phyloP scores from a whole-genome alignment of 306 rosid species.

The Inga leiocalycina region DNA sequence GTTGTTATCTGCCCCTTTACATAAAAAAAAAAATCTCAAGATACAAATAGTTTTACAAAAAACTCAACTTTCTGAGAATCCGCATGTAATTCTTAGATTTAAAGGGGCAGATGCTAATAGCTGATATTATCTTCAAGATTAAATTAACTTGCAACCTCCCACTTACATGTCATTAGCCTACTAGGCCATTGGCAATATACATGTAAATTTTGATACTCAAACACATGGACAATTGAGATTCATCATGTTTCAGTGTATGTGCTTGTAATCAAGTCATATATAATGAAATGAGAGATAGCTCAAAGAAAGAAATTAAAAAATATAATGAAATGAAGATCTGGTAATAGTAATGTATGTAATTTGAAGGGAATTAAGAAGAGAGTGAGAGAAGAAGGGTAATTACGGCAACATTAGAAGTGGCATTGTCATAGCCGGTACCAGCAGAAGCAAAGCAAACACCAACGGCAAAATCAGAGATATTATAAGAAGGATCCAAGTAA shows the following conservation, averaged over 20 bases:
- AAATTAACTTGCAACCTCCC: too few species aligned
- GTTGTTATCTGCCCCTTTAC: too few species aligned
- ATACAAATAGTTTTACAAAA: neutral
- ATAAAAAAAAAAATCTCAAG: neutral
- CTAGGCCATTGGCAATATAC: neutral
- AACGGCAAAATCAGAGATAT: slow-evolving; percentile 53
- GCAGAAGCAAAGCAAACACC: slow-evolving; percentile 84
- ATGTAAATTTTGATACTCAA: neutral
- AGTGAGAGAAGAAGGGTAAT: neutral
- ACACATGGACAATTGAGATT: neutral
- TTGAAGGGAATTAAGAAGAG: neutral
- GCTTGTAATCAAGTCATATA: neutral
- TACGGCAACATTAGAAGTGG: slow-evolving; percentile 53
- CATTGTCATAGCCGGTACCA: slow-evolving; percentile 67
- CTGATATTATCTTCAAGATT: too few species aligned
- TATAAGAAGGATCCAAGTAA: slow-evolving; percentile 56
- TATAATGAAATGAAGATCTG: neutral
- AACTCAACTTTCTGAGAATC: neutral
- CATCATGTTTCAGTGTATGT: neutral
- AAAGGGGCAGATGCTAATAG: too few species aligned
- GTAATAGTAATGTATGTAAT: too few species aligned
- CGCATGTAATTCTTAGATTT: neutral
- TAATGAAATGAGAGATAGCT: neutral
- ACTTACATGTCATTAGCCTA: too few species aligned
- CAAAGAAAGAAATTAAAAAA: neutral